phyloP scores from a whole-genome alignment of 495 filamentous ascomycete genomes.

The Bryoglossum gracile region DNA sequence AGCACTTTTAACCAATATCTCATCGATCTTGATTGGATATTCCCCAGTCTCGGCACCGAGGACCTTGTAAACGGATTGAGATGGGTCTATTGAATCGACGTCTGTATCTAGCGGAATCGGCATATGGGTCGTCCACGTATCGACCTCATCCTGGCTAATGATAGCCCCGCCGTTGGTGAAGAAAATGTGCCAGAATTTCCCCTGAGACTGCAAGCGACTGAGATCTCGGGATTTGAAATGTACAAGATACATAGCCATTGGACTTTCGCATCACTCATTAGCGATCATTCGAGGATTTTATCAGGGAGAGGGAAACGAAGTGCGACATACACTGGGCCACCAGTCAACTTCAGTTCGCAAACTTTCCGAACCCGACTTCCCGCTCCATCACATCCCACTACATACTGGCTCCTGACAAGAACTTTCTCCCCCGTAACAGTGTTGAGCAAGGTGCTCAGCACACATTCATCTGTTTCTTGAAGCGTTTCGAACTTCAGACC shows the following conservation, averaged over 20 bases:
- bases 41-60: conserved; percentile 20
- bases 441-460: background rate
- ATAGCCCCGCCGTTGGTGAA: conserved; percentile 15
- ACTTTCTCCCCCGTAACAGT: background rate
- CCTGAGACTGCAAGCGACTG: conserved; percentile 10
- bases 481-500: conserved; percentile 21
- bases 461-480: conserved; percentile 13
- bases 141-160: conserved; percentile 29
- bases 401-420: conserved; percentile 10
- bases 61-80: conserved; percentile 22
- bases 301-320: background rate
- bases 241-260: conserved; percentile 22
- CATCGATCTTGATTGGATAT: conserved; percentile 28
- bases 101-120: conserved; percentile 1
- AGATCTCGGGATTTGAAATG: conserved; percentile 31
- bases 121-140: conserved; percentile 29
- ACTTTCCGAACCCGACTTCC: conserved; percentile 20
- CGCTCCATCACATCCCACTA: conserved; percentile 27
- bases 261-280: no score
- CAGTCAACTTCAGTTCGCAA: background rate
- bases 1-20: conserved; percentile 25
- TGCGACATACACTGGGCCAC: conserved; percentile 1
- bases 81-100: conserved; percentile 13
- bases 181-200: conserved; percentile 31
- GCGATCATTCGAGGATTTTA: no score